A percentile compares a stretch with the other conserved stretches of the same genome.
Conservation (phyloP, 2,329 filamentous ascomycete genomes). For the Apiospora phragmitis region DNA sequence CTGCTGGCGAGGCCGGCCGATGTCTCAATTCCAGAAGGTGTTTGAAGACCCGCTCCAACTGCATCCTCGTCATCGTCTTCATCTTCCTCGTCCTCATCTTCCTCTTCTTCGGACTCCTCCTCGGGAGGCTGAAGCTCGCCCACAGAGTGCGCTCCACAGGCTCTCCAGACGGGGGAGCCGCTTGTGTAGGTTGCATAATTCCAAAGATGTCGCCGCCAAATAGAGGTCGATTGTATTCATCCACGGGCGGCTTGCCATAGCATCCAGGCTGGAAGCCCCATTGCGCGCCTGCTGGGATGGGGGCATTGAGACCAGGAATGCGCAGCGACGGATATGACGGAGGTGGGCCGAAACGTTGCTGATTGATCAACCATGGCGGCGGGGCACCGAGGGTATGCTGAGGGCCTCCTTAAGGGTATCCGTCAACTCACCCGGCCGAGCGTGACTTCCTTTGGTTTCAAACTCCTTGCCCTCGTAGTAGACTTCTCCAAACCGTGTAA, state of each 20-base stretch:
- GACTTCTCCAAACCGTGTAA: constrained; percentile 96
- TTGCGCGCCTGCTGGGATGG: constrained; percentile 81
- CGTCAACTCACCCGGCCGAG: constrained; percentile 86
- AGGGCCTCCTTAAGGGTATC: constrained; percentile 90
- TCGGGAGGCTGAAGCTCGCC: constrained; percentile 76
- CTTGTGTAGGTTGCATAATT: constrained; percentile 51
- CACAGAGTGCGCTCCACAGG: constrained; percentile 85
- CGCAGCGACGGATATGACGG: constrained; percentile 95
- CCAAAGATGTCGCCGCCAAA: constrained; percentile 97
- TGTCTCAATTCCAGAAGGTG: constrained; percentile 76
- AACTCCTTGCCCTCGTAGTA: constrained; percentile 99
- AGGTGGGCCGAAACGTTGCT: constrained; percentile 89
- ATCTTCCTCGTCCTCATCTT: constrained; percentile 73
- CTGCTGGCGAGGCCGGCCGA: constrained; percentile 79
- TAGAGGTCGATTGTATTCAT: constrained; percentile 87
- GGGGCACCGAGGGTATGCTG: constrained; percentile 89
- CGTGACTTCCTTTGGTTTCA: constrained; percentile 89
- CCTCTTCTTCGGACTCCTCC: constrained; percentile 61
- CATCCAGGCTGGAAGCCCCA: constrained; percentile 97
- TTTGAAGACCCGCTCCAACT: constrained; percentile 66
- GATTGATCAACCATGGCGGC: constrained; percentile 95
- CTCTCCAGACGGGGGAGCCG: constrained; percentile 58
- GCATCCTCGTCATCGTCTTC: constrained; percentile 65
- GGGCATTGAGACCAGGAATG: constrained; percentile 91
- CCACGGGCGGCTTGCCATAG: constrained; percentile 93